Evolutionary conservation across 495 filamentous ascomycete genomes (phyloP).

Genomic region (Aeminium ludgeri): DNA sequence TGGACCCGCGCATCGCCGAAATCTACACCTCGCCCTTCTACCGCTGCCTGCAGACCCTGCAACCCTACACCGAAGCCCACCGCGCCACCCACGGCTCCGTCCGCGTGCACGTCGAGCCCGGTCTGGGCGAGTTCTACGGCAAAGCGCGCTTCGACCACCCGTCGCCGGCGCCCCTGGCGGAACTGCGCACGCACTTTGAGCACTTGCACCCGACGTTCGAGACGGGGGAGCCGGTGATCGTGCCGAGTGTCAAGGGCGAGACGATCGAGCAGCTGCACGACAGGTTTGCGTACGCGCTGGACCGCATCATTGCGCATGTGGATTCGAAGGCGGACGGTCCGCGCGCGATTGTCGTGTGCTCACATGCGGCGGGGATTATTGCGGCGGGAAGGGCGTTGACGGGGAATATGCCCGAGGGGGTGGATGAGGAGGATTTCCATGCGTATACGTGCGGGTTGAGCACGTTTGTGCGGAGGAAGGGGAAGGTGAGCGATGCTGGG

Average conservation of each 20-base stretch:
- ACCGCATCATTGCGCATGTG: slow-evolving; percentile 49
- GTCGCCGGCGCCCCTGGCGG: slow-evolving; percentile 41
- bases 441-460: slow-evolving; percentile 75
- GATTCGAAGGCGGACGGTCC: slow-evolving; percentile 39
- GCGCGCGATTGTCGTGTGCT: slow-evolving; percentile 60
- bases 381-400: slow-evolving; percentile 68
- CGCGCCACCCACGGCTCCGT: slow-evolving; percentile 29
- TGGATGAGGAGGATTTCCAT: slow-evolving; percentile 57
- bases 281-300: slow-evolving; percentile 53
- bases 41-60: slow-evolving; percentile 77
- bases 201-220: slow-evolving; percentile 28
- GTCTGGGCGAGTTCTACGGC: slow-evolving; percentile 87
- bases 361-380: slow-evolving; percentile 83
- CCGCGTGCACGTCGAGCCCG: slow-evolving; percentile 52
- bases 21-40: slow-evolving; percentile 83
- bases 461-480: slow-evolving; percentile 34
- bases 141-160: slow-evolving; percentile 67
- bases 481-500: slow-evolving; percentile 1
- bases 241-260: slow-evolving; percentile 58
- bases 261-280: slow-evolving; percentile 61
- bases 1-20: slow-evolving; percentile 50
- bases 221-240: slow-evolving; percentile 32
- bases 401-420: slow-evolving; percentile 51
- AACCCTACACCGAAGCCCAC: slow-evolving; percentile 41
- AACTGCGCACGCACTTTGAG: slow-evolving; percentile 49